Conservation (phyloP, 2,329 filamentous ascomycete species). For the Nemania abortiva region DNA sequence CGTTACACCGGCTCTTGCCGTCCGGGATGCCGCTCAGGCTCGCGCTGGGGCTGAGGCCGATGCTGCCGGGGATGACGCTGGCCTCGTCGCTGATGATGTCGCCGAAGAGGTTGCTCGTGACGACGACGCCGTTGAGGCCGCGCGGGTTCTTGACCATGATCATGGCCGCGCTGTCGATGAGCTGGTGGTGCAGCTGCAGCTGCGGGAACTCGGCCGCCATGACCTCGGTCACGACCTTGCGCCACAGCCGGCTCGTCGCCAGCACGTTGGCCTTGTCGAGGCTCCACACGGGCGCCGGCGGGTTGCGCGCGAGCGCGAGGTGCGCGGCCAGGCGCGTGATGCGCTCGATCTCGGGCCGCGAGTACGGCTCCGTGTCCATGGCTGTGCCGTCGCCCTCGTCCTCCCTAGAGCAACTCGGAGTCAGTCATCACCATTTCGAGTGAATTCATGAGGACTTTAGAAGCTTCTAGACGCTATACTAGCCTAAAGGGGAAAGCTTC, state of each 20-base stretch:
- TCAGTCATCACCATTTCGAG: no score
- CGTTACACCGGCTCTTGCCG: conserved; percentile 85
- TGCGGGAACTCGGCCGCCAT: conserved; percentile 92
- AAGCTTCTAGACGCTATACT: no score
- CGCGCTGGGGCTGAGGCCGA: conserved; percentile 89
- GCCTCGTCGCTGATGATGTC: conserved; percentile 98
- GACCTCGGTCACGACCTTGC: conserved; percentile 85
- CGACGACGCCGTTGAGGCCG: conserved; percentile 87
- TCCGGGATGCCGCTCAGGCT: conserved; percentile 89
- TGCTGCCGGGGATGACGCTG: conserved; percentile 89
- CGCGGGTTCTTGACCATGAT: conserved; percentile 95
- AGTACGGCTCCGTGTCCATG: conserved; percentile 89
- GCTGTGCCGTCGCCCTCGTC: conserved; percentile 79
- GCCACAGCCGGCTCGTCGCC: conserved; percentile 89
- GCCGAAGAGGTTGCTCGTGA: conserved; percentile 94
- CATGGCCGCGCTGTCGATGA: conserved; percentile 98
- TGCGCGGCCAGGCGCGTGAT: conserved; percentile 84
- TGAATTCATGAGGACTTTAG: no score
- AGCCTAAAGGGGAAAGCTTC: no score
- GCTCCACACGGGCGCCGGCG: conserved; percentile 83
- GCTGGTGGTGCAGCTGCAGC: conserved; percentile 84
- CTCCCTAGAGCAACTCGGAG: no score
- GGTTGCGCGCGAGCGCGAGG: conserved; percentile 81
- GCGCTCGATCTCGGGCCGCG: conserved; percentile 85
- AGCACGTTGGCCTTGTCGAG: conserved; percentile 98